Evolutionary conservation across 2,329 filamentous ascomycete genomes (phyloP).

Genomic region (Fusarium citri): DNA sequence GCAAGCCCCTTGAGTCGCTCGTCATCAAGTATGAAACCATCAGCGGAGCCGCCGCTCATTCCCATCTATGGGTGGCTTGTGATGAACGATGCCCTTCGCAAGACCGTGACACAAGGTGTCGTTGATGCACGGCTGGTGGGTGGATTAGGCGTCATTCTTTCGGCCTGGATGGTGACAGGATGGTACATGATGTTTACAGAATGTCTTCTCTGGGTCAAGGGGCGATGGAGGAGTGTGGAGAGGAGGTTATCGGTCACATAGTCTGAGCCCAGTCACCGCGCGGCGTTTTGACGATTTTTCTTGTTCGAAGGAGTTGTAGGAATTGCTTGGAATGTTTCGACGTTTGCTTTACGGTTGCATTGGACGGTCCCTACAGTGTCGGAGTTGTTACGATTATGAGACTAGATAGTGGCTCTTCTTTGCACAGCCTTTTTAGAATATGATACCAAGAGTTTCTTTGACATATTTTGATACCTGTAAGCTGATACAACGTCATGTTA

Average conservation of each 20-base stretch:
- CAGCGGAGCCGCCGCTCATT: conserved; percentile 50
- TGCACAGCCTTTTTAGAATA: conserved; percentile 23
- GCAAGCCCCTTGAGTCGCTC: conserved; percentile 22
- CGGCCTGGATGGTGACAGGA: conserved; percentile 62
- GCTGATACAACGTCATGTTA: conserved; percentile 25
- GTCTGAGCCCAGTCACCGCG: background rate
- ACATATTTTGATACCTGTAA: background rate
- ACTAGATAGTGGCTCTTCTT: conserved; percentile 5
- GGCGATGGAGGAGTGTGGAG: conserved; percentile 47
- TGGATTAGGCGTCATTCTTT: conserved; percentile 59
- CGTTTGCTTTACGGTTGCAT: conserved; percentile 13
- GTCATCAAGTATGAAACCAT: conserved; percentile 28
- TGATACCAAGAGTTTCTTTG: conserved; percentile 38
- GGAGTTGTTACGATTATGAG: conserved; percentile 13
- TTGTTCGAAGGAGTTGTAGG: conserved; percentile 14
- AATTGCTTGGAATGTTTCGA: conserved; percentile 1
- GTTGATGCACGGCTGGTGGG: conserved; percentile 59
- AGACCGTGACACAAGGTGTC: conserved; percentile 51
- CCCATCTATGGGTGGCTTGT: conserved; percentile 59
- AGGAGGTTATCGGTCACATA: conserved; percentile 38
- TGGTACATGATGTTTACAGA: conserved; percentile 63
- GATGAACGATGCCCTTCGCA: conserved; percentile 55
- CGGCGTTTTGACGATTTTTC: conserved; percentile 10
- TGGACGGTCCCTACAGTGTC: conserved; percentile 26
- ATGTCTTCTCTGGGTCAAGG: conserved; percentile 55